Base-by-base conservation (phyloP, 495 filamentous ascomycete genomes). In the Hypoxylon perforatum region DNA sequence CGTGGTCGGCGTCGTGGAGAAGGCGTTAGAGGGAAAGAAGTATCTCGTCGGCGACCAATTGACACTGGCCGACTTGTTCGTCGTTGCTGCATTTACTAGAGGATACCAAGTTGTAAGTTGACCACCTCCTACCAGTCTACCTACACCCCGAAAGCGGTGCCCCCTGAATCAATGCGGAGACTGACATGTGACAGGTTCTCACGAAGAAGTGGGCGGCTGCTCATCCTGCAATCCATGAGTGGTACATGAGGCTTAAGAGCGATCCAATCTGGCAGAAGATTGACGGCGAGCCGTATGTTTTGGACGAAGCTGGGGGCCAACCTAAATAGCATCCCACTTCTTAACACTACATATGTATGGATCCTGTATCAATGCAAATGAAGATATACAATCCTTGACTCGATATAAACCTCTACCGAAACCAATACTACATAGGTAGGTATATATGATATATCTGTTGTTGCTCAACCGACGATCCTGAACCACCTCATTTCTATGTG, bases 201-300 rank as follows among this genome's bases (percentile, higher is more conserved):
- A 46, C 19, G 12, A 23, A 46, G 44, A 23, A 22, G 23, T 22
- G 44, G 44, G 18, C 18, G 21, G 44, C 9, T 23, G 18, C 18
- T 22, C 44, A 46, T 17, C 19, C 44, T 46, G 44, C 9, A 9
- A 25, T 46, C 18, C 21, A 23, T 46, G 44, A 46, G 23, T 46
- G 44, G 44, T 46, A 46, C 21, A 46, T 22, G 18, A 46, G 44
- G 15, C 15, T 44, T 11, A 44, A 44, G 41, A 19, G 15, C 41
- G 41, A 44, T 44, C 41, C 6, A 19, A 44, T 44, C 22, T 79
- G 81, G 4, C 57, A 61, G 51, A 62, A 62, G 12, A 41, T 58
- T 14, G 41, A 74, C 42, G 63, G 53, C 18, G 63, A 65, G 35
- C 44, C 19, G 9, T 25, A 46, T 25, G 18, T 46, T n/a, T 19